Percentiles rank a stretch among this genome's conserved stretches.
Conservation (phyloP, 176 grass and related monocot species). For the Oryza meyeriana region DNA sequence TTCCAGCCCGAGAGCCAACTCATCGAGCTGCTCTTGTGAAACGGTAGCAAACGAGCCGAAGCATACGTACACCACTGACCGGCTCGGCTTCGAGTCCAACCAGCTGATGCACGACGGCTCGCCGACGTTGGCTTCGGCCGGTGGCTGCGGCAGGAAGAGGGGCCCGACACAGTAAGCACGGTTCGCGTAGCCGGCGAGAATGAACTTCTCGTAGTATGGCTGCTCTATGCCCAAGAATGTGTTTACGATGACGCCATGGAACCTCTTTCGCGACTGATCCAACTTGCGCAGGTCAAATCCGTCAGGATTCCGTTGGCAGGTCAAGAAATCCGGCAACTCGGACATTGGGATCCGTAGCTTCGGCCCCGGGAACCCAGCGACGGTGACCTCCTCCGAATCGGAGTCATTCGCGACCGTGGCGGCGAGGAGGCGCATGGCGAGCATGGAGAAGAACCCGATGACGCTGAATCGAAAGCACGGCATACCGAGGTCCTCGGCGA, state of each 20-base stretch:
- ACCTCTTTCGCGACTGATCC: not conserved
- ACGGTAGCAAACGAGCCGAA: slow-evolving; percentile 22
- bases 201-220: not conserved
- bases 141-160: not conserved
- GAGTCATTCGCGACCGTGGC: not conserved
- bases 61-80: slow-evolving; percentile 34
- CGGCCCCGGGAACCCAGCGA: not conserved
- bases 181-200: not conserved
- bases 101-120: not conserved
- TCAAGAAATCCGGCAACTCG: not conserved
- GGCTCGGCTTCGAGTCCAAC: not conserved
- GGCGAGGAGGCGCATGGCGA: not conserved
- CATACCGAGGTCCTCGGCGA: slow-evolving; percentile 12
- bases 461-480: not conserved
- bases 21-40: not conserved
- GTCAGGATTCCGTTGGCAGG: not conserved
- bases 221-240: slow-evolving; percentile 14
- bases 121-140: not conserved
- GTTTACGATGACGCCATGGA: slow-evolving; percentile 5
- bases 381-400: not conserved
- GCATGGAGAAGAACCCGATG: not conserved
- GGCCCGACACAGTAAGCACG: slow-evolving; percentile 23
- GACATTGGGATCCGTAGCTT: not conserved
- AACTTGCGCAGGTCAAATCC: too few relatives aligned
- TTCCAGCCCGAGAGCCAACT: slow-evolving; percentile 15